Percentiles rank a stretch among this genome's conserved stretches.
Evolutionary conservation across 495 filamentous ascomycete genomes (phyloP).

Genomic region (Parmelia sp.): DNA sequence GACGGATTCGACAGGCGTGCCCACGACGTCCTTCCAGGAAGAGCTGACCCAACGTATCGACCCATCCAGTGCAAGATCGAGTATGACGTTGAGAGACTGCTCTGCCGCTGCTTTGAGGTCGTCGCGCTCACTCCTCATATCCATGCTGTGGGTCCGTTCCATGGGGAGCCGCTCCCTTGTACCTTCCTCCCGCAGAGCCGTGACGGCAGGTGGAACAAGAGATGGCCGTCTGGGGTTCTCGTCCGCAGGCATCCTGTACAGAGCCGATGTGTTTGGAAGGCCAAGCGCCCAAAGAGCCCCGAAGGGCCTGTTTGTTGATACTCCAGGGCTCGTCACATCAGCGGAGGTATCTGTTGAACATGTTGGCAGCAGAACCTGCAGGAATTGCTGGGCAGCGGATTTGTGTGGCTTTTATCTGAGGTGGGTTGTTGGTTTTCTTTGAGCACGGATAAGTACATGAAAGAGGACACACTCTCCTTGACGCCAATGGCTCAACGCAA

Average conservation of each 20-base stretch:
- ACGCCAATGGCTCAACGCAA: constrained; percentile 12
- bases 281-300: constrained; percentile 17
- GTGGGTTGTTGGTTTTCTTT: constrained; percentile 15
- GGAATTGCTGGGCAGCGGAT: neutral
- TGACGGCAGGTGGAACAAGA: constrained; percentile 47
- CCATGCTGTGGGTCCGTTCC: constrained; percentile 55
- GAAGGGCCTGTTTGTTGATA: constrained; percentile 15
- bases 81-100: constrained; percentile 89
- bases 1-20: constrained; percentile 65
- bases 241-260: constrained; percentile 20
- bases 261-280: constrained; percentile 1
- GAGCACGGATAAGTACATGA: constrained; percentile 17
- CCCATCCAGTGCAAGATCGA: constrained; percentile 85
- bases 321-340: constrained; percentile 13
- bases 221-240: constrained; percentile 37
- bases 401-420: neutral
- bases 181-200: constrained; percentile 50
- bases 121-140: constrained; percentile 74
- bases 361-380: constrained; percentile 4
- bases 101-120: constrained; percentile 93
- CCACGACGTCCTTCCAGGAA: constrained; percentile 93
- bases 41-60: constrained; percentile 91
- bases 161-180: constrained; percentile 41
- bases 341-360: neutral
- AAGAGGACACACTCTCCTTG: constrained; percentile 13